phyloP scores from a whole-genome alignment of 257 asterid species.

The Nicotiana sylvestris region DNA sequence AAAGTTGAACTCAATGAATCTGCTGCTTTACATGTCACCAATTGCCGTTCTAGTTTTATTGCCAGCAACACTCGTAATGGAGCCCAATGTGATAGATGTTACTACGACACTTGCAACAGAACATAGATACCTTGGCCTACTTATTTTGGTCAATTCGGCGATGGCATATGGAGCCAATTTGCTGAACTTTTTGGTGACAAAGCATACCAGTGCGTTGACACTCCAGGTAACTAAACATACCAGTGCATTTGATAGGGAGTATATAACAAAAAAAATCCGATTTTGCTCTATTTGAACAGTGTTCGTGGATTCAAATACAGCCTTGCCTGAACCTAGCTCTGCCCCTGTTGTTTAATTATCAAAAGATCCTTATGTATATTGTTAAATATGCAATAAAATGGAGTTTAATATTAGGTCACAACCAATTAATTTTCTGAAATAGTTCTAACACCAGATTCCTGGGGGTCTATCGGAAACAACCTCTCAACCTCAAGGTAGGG shows the following conservation, averaged over 20 bases:
- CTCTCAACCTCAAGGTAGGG: too few species aligned
- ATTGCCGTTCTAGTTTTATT: conserved; percentile 73
- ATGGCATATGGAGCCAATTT: conserved; percentile 91
- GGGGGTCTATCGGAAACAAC: too few species aligned
- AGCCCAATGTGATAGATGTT: conserved; percentile 62
- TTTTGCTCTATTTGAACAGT: too few species aligned
- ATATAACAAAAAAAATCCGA: too few species aligned
- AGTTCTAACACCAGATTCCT: not conserved
- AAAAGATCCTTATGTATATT: too few species aligned
- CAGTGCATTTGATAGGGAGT: too few species aligned
- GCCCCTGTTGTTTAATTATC: too few species aligned
- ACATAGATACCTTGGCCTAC: conserved; percentile 62
- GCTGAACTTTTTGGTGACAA: conserved; percentile 90
- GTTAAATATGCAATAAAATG: not conserved
- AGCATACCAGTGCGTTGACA: conserved; percentile 88
- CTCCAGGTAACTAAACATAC: conserved; percentile 41
- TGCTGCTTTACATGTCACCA: conserved; percentile 96
- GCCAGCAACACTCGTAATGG: conserved; percentile 75
- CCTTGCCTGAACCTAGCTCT: too few species aligned
- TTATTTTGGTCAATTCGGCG: conserved; percentile 63
- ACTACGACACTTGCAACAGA: conserved; percentile 52
- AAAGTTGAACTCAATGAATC: conserved; percentile 92
- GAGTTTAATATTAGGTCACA: not conserved
- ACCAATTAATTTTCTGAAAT: not conserved
- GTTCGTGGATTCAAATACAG: too few species aligned